Evolutionary conservation across 1,284 basidiomycete genomes (phyloP).

Genomic region (Cutaneotrichosporon cutaneum): DNA sequence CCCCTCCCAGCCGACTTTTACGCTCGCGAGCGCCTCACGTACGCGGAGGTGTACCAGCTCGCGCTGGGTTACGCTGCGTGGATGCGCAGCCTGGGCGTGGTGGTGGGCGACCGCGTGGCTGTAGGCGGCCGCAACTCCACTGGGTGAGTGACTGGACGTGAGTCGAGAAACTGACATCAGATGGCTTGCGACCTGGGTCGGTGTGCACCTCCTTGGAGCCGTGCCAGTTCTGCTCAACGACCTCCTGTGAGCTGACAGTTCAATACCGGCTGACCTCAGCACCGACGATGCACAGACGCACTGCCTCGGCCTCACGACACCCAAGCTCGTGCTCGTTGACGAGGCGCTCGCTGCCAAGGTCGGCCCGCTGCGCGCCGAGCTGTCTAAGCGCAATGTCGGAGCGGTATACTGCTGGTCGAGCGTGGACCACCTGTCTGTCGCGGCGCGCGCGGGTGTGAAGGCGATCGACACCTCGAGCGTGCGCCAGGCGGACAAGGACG

Average conservation of each 20-base stretch:
- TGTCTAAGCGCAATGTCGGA: constrained; percentile 7
- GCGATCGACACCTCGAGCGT: background rate
- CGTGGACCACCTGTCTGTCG: constrained; percentile 2
- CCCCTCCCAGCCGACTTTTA: constrained; percentile 3
- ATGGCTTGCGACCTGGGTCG: constrained; percentile 42
- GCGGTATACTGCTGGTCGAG: constrained; percentile 14
- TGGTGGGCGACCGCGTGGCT: constrained; percentile 35
- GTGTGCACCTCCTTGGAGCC: constrained; percentile 42
- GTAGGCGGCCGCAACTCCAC: constrained; percentile 43
- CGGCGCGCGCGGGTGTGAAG: background rate
- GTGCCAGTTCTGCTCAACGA: constrained; percentile 42
- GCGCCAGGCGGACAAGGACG: constrained; percentile 2
- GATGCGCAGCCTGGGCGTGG: constrained; percentile 34
- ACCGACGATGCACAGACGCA: constrained; percentile 21
- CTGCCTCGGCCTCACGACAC: constrained; percentile 32
- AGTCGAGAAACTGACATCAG: background rate
- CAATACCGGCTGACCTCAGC: constrained; percentile 2
- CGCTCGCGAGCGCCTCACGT: constrained; percentile 30
- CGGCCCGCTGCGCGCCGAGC: constrained; percentile 12
- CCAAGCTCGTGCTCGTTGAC: constrained; percentile 38
- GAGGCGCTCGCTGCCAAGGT: constrained; percentile 33
- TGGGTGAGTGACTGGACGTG: background rate
- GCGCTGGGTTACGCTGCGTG: constrained; percentile 33
- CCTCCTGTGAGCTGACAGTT: constrained; percentile 30
- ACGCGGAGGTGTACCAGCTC: constrained; percentile 30